These are phyloP conservation scores for Vitis labrusca DNA, from an alignment of 164 flowering plant genomes.

Conservation along the genomic window DNA sequence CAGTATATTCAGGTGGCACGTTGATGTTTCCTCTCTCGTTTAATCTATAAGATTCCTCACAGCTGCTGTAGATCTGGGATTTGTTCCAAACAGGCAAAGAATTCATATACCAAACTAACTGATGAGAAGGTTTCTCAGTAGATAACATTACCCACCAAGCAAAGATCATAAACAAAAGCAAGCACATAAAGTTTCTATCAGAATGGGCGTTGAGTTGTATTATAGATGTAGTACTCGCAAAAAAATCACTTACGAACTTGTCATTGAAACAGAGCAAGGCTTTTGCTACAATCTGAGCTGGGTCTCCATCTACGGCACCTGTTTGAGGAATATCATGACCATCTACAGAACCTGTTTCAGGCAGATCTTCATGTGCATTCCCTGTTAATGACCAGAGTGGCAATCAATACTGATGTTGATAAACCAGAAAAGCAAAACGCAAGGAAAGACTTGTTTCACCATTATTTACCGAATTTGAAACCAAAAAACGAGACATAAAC, in stretches of 20 bases:
- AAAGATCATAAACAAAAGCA: too few species aligned
- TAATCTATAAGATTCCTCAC: slow-evolving; percentile 70
- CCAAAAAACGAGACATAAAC: slow-evolving; percentile 19
- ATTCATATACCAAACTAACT: too few species aligned
- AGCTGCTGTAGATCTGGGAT: slow-evolving; percentile 63
- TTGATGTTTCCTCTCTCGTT: slow-evolving; percentile 52
- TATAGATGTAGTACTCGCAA: too few species aligned
- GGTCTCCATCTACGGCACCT: slow-evolving; percentile 14
- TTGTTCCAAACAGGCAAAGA: too few species aligned
- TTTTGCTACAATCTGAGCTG: slow-evolving; percentile 47
- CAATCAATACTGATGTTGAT: background rate
- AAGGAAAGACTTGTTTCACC: background rate
- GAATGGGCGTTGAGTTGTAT: too few species aligned
- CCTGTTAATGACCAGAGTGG: slow-evolving; percentile 17
- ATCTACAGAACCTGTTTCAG: slow-evolving; percentile 20
- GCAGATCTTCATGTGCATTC: slow-evolving; percentile 22
- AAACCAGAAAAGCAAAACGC: background rate
- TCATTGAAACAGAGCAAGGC: slow-evolving; percentile 70
- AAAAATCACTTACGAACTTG: slow-evolving; percentile 45
- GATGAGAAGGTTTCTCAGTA: too few species aligned
- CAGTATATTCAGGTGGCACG: slow-evolving; percentile 53
- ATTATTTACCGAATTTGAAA: slow-evolving; percentile 33
- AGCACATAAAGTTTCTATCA: too few species aligned
- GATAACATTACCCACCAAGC: too few species aligned
- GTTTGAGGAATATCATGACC: background rate